These are phyloP conservation scores for Paramecium primaurelia DNA, from an alignment of 73 alveolate species.

Conservation along the genomic window DNA sequence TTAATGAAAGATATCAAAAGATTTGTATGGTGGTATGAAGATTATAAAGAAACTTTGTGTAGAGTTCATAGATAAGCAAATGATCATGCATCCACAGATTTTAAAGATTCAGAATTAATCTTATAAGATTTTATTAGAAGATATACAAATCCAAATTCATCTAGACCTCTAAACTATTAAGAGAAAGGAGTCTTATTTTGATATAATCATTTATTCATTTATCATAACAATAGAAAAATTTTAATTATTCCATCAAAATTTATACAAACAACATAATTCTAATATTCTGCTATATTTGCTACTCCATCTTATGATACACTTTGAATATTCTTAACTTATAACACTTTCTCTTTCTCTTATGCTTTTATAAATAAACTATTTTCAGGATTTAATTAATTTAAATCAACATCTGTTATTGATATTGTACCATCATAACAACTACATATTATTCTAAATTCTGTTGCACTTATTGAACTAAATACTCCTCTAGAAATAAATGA, in stretches of 20 bases:
- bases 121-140: slow-evolving; percentile 83
- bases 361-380: neutral
- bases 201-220: neutral
- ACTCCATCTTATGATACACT: slow-evolving; percentile 13
- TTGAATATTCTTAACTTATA: slow-evolving; percentile 31
- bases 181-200: slow-evolving; percentile 22
- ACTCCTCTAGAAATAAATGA: slow-evolving; percentile 43
- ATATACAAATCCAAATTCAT: slow-evolving; percentile 78
- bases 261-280: neutral
- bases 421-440: slow-evolving; percentile 37
- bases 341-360: neutral
- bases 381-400: neutral
- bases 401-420: slow-evolving; percentile 13
- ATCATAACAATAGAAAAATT: slow-evolving; percentile 37
- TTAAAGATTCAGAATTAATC: slow-evolving; percentile 80
- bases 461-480: slow-evolving; percentile 28
- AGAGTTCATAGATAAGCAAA: slow-evolving; percentile 88
- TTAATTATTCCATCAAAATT: slow-evolving; percentile 38
- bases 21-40: slow-evolving; percentile 85
- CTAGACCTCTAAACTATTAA: slow-evolving; percentile 52
- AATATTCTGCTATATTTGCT: neutral
- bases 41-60: slow-evolving; percentile 75
- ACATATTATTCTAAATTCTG: slow-evolving; percentile 18
- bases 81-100: slow-evolving; percentile 82
- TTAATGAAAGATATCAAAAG: slow-evolving; percentile 63